Conservation (phyloP, 495 filamentous ascomycete species). For the Halenospora varia region DNA sequence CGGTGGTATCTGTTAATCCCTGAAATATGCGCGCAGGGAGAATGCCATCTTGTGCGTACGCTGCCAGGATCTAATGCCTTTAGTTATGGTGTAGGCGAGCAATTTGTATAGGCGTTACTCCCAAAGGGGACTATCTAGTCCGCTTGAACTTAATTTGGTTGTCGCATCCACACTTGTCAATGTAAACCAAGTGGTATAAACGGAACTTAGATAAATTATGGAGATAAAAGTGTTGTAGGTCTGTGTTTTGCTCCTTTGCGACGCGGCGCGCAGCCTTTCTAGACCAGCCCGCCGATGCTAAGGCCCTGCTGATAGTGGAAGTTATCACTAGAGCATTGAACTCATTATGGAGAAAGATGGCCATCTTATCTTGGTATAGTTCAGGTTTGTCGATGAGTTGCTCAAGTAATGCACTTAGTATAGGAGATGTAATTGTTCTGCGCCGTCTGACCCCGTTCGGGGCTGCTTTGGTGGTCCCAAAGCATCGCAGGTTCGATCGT, state of each 20-base stretch:
- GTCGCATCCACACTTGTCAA: constrained; percentile 32
- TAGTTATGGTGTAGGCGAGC: constrained; percentile 29
- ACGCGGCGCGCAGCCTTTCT: constrained; percentile 28
- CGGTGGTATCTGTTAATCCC: constrained; percentile 33
- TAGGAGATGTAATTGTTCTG: constrained; percentile 14
- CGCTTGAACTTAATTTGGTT: constrained; percentile 24
- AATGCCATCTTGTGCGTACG: constrained; percentile 38
- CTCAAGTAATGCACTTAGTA: constrained; percentile 13
- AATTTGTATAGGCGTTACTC: constrained; percentile 31
- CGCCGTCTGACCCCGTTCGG: constrained; percentile 23
- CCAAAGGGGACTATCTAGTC: constrained; percentile 26
- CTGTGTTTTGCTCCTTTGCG: constrained; percentile 28
- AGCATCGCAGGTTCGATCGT: constrained; percentile 27
- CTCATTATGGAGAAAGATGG: constrained; percentile 12
- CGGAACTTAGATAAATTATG: constrained; percentile 29
- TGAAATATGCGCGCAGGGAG: constrained; percentile 30
- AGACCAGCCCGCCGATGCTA: constrained; percentile 24
- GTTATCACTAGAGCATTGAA: constrained; percentile 23
- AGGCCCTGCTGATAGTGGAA: constrained; percentile 24
- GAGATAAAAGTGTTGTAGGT: constrained; percentile 33
- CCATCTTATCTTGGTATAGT: constrained; percentile 4
- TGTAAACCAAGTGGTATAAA: constrained; percentile 31
- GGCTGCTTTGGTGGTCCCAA: constrained; percentile 28
- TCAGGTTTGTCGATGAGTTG: background rate
- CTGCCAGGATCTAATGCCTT: constrained; percentile 36